Evolutionary conservation across 2,329 filamentous ascomycete species (phyloP), one percentile per base, ranked within the genome.

Genomic region (Uncinocarpus reesii): DNA sequence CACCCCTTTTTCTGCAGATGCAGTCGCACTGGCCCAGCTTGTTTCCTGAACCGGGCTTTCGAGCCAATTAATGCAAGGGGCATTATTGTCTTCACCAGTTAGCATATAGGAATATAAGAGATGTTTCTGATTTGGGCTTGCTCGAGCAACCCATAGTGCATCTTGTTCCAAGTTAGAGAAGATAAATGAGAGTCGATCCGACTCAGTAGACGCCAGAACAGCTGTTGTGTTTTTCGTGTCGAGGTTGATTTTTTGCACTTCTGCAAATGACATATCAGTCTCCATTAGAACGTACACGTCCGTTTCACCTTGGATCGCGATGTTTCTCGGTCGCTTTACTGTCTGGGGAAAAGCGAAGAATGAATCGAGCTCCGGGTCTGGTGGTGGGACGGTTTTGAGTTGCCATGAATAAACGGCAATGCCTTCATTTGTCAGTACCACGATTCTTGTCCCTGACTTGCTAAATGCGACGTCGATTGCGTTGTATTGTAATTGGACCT

Each of bases 401-500:
- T 81, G 76, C 73, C 86, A 86, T 10, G 77, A 66, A 59, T 84
- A 93, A 0, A 93, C 53, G 24, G 82, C 77, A 20, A 95, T 69
- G 1, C 77, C 78, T 13, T 68, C 61, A 23, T 76, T 72, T 56
- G 88, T 84, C 16, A 95, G 70, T 7, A 93, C 76, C 2, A 81
- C 86, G 60, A 96, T 74, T 6, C 73, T 71, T 1, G 73, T 74
- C 42, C 83, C 81, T 41, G 75, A 74, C 11, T 71, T 72, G 42
- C 79, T 83, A 55, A 95, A 80, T 0, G 83, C 79, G 44, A 92
- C 79, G 66, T 95, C 88, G 15, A 86, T 68, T 2, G 80, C 75
- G 46, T 82, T 80, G 0, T 74, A 74, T 11, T 77, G 70, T 23
- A 84, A 66, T 10, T 70, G 58, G 15, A 95, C 58, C 49, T 93